These are phyloP conservation scores for Plasmodium chabaudi DNA, from an alignment of 169 alveolate species.

Conservation along the genomic window DNA sequence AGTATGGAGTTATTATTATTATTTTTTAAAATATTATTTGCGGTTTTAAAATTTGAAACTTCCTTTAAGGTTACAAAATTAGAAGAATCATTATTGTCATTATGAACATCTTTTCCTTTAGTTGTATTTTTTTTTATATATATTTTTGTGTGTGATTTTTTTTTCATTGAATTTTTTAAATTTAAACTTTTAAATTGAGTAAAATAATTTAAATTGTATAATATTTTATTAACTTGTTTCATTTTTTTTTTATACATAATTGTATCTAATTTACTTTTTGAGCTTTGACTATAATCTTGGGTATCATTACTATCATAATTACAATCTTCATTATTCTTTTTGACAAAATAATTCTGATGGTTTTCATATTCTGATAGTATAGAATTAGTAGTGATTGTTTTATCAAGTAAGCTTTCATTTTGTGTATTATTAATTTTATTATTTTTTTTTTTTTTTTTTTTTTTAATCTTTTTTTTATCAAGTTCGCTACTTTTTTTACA, in stretches of 20 bases:
- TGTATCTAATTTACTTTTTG: not conserved
- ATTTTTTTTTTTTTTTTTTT: conserved; percentile 1
- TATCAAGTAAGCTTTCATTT: too few species aligned
- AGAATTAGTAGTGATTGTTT: too few species aligned
- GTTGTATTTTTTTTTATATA: not conserved
- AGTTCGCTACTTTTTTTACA: not conserved
- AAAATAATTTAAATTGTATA: conserved; percentile 36
- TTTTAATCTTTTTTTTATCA: conserved; percentile 1
- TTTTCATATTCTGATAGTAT: not conserved
- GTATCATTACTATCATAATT: not conserved
- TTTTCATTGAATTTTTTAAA: conserved; percentile 1
- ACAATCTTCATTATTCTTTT: not conserved
- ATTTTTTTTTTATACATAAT: conserved; percentile 39
- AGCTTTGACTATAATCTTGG: not conserved
- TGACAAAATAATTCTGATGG: not conserved
- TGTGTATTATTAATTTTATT: not conserved
- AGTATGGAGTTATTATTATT: too few species aligned
- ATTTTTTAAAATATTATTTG: too few species aligned
- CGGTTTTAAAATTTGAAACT: too few species aligned
- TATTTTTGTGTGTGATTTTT: not conserved
- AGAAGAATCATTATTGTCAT: not conserved
- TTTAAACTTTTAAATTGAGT: conserved; percentile 36
- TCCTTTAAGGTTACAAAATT: too few species aligned
- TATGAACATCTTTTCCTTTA: not conserved
- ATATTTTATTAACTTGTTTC: conserved; percentile 44